These are phyloP conservation scores for Orbilia blumenaviensis DNA, from an alignment of 2,329 filamentous ascomycete species.

Conservation along the genomic window DNA sequence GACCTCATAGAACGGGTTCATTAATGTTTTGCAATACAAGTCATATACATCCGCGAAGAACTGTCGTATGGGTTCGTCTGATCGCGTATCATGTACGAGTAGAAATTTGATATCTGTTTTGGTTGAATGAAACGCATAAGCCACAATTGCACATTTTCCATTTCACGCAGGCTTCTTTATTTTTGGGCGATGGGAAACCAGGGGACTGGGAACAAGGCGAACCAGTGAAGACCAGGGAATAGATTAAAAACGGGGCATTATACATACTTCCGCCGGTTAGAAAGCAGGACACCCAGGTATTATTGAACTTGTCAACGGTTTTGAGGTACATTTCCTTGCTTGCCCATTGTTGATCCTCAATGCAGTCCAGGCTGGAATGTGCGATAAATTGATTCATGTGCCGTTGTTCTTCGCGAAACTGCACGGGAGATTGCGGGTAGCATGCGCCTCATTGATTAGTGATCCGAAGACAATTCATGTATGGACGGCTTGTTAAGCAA, in stretches of 20 bases:
- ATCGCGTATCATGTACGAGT: conserved; percentile 88
- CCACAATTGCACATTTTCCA: neutral
- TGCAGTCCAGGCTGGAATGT: conserved; percentile 90
- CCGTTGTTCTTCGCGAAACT: conserved; percentile 83
- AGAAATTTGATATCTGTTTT: conserved; percentile 81
- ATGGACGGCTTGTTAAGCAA: conserved; percentile 9
- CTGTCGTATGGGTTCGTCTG: conserved; percentile 92
- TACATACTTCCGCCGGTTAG: conserved; percentile 78
- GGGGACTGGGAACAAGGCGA: conserved; percentile 11
- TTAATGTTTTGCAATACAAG: conserved; percentile 93
- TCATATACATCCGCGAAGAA: conserved; percentile 98
- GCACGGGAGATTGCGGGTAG: conserved; percentile 39
- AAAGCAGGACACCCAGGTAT: conserved; percentile 94
- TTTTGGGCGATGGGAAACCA: conserved; percentile 12
- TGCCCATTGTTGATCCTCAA: conserved; percentile 96
- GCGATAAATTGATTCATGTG: conserved; percentile 98
- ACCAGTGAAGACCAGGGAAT: conserved; percentile 9
- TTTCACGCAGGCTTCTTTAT: conserved; percentile 11
- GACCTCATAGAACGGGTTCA: conserved; percentile 93
- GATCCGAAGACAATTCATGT: conserved; percentile 21
- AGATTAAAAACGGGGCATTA: conserved; percentile 18
- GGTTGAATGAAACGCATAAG: conserved; percentile 34
- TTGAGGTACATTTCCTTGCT: conserved; percentile 82
- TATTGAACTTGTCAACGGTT: conserved; percentile 94
- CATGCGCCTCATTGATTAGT: conserved; percentile 45